These are phyloP conservation scores for Colletotrichum godetiae DNA, from an alignment of 2,329 filamentous ascomycete species.

Conservation along the genomic window DNA sequence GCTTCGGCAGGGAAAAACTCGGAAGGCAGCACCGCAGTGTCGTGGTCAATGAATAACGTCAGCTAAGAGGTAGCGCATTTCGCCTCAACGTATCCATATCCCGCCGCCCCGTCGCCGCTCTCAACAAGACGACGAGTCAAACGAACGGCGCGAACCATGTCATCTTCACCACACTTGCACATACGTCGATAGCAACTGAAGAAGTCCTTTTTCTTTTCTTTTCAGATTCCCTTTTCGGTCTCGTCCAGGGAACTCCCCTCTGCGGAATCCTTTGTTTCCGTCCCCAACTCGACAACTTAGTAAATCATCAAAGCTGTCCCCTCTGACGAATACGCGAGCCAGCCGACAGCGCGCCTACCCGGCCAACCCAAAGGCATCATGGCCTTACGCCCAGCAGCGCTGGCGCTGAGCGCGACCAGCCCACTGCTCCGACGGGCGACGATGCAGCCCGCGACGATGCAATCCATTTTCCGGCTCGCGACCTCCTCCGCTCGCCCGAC, in stretches of 20 bases:
- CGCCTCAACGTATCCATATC: conserved; percentile 35
- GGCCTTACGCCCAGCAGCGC: conserved; percentile 34
- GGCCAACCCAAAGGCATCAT: conserved; percentile 24
- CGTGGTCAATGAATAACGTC: conserved; percentile 31
- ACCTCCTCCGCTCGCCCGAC: conserved; percentile 8
- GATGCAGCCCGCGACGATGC: conserved; percentile 34
- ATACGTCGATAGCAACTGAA: conserved; percentile 16
- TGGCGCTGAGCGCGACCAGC: conserved; percentile 33
- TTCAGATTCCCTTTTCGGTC: neutral
- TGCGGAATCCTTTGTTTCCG: neutral
- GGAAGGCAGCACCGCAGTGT: conserved; percentile 27
- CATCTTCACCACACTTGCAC: conserved; percentile 20
- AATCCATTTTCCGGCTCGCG: conserved; percentile 30
- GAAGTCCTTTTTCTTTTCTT: neutral
- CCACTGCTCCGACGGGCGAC: conserved; percentile 28
- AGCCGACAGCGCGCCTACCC: neutral
- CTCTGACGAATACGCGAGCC: conserved; percentile 12
- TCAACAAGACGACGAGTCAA: conserved; percentile 26
- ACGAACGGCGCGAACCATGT: conserved; percentile 16
- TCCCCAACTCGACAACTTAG: neutral
- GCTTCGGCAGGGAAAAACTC: conserved; percentile 35
- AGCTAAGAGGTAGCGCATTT: conserved; percentile 24
- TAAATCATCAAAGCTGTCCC: neutral
- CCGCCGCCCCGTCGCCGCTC: conserved; percentile 24
- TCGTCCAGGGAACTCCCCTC: conserved; percentile 3